Evolutionary conservation across 106 monocot species (phyloP), one percentile per base, ranked within the genome.

Genomic region (Vanilla planifolia): DNA sequence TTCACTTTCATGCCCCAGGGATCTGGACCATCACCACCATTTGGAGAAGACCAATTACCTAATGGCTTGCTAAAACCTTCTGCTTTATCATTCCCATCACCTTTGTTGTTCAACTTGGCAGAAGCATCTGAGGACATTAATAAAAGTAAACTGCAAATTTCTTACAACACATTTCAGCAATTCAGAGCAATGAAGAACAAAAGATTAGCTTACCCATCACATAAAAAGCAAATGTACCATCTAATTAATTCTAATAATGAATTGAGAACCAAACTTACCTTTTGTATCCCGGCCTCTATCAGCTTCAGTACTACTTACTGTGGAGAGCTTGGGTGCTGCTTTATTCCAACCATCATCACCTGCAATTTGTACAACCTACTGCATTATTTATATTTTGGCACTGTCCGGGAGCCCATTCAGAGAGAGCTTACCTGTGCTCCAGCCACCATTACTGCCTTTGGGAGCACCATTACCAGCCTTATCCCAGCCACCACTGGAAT

Each of bases 321-420:
- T 36, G 35, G n/a, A 28, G 10, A 20, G 19, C 57, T 57, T 57
- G 34, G 57, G 13, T 57, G 20, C 33, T 57, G 35, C 35, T 35
- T 21, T 36, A 36, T 35, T 36, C 57, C 57, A 57, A 21, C 34
- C 19, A 34, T 57, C 57, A 20, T 36, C 57, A 36, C 57, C 57
- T 57, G 35, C 57, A 57, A 17, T 35, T 33, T 19, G 21, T 57
- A 35, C 28, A 36, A 16, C 30, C 24, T 15, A 36, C 20, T 35
- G 20, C 21, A 20, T 57, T 57, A 57, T 35, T 21, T 1, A 57
- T 21, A 17, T 8, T 22, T 9, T n/a, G 57, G 35, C 21, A 16
- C 10, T 57, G 9, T 35, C 16, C 34, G 19, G 57, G 22, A 53
- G 27, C 53, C 16, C n/a, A n/a, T n/a, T n/a, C n/a, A n/a, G n/a